phyloP scores from a whole-genome alignment of 306 rosid genomes.

The Alnus rubra region DNA sequence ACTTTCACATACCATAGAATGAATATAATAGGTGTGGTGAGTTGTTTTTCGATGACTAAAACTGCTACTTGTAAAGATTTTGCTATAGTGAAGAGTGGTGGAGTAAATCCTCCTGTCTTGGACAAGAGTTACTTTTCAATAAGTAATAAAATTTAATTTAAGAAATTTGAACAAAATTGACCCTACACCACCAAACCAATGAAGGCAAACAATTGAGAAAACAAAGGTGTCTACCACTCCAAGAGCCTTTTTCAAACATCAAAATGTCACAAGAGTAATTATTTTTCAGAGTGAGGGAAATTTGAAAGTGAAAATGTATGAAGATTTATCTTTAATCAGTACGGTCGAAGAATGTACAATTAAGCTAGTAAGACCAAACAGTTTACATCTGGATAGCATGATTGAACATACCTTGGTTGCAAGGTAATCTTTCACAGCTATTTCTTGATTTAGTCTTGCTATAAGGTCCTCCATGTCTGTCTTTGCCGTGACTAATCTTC shows the following conservation, averaged over 20 bases:
- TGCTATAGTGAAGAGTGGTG: background rate
- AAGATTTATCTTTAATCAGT: background rate
- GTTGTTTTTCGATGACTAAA: background rate
- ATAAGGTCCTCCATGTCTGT: conserved; percentile 98
- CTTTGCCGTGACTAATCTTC: conserved; percentile 83
- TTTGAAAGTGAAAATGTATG: background rate
- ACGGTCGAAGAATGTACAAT: background rate
- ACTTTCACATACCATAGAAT: background rate
- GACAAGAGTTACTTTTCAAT: background rate
- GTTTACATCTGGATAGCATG: conserved; percentile 18
- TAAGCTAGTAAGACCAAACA: conserved; percentile 12
- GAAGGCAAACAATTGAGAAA: background rate
- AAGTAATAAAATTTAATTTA: background rate
- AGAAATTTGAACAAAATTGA: background rate
- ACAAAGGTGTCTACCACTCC: background rate
- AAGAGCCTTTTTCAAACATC: background rate
- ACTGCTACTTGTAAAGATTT: background rate
- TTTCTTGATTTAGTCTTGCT: conserved; percentile 93
- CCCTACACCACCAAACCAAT: background rate
- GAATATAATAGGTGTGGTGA: background rate
- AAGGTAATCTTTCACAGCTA: conserved; percentile 90
- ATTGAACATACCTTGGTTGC: conserved; percentile 69
- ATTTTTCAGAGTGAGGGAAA: background rate
- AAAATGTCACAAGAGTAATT: background rate
- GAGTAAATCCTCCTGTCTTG: background rate